Conservation (phyloP, 345 rosid species). For the Draba incana region DNA sequence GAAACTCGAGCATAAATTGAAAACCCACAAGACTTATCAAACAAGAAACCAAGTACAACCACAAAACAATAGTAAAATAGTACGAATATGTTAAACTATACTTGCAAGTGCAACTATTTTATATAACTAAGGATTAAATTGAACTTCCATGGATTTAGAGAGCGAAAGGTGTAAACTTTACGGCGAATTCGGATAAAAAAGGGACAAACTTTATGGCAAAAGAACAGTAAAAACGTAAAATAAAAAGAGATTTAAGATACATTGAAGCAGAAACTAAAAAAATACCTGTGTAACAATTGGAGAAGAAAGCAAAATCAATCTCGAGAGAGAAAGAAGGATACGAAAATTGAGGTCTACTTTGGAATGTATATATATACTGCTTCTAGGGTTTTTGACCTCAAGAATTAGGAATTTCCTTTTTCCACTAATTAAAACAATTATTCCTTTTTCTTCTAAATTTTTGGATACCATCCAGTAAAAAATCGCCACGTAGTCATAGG, state of each 20-base stretch:
- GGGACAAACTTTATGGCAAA: not conserved
- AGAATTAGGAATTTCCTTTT: conserved; percentile 1
- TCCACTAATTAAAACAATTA: no score
- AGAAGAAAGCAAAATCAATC: conserved; percentile 5
- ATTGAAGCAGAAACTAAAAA: not conserved
- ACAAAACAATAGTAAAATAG: no score
- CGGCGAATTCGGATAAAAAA: not conserved
- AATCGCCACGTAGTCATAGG: not conserved
- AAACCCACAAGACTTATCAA: no score
- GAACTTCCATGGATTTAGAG: conserved; percentile 14
- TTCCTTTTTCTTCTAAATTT: not conserved
- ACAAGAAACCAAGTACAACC: no score
- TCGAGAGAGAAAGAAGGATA: not conserved
- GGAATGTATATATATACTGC: conserved; percentile 15
- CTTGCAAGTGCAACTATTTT: no score
- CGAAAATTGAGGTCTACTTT: not conserved
- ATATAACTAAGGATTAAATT: not conserved
- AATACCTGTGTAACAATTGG: conserved; percentile 7
- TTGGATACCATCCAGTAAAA: not conserved
- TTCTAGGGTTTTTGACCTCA: conserved; percentile 37
- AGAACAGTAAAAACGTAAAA: not conserved
- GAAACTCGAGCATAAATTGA: no score
- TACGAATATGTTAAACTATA: no score
- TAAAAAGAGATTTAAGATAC: not conserved
- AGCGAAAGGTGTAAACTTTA: conserved; percentile 1